Base-by-base conservation (phyloP, 352 stramenopile genomes). In the Phytophthora podocarpi region DNA sequence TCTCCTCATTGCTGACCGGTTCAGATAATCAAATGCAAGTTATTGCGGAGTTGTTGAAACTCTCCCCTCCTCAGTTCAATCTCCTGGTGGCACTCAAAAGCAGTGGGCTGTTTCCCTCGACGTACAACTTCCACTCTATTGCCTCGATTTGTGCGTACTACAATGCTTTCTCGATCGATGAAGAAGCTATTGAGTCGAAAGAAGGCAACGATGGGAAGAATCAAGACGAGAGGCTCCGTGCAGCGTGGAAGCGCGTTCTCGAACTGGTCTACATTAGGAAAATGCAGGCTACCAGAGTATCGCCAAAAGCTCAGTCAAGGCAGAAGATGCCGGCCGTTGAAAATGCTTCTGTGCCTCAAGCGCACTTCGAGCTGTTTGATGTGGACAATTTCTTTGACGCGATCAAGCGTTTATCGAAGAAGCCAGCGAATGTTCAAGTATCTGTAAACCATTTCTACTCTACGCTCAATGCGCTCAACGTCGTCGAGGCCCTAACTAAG, bases 221-320 rank as follows among this genome's bases (percentile, higher is more conserved):
- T 21, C 71, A 86, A 37, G 60, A 67, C 7, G 34, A 66, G 11
- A 69, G 71, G 24, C 67, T 90, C 1, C 68, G 70, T 9, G 31
- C 42, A 1, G 60, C 69, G 4, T 93, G 82, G 84, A 77, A 78
- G 27, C 64, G 75, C 39, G 41, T 82, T 15, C 45, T 90, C 1
- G 82, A 93, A 37, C 53, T 93, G 8, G 28, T 87, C 0, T 89
- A 80, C 45, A 87, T 93, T 15, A 72, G 71, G 18, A 89, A 89
- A 52, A 67, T 48, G 21, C 69, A 85, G n/a, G 35, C 62, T 28
- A 20, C 11, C 7, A 46, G 31, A 23, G 28, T 51, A 28, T 57
- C 63, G 27, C 27, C 41, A 13, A 70, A 58, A 51, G 18, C 21
- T 24, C 31, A 58, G 2, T 34, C 37, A 15, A 24, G 18, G 12